These are phyloP conservation scores for Potentilla sterilis DNA, from an alignment of 306 rosid species.

Conservation along the genomic window DNA sequence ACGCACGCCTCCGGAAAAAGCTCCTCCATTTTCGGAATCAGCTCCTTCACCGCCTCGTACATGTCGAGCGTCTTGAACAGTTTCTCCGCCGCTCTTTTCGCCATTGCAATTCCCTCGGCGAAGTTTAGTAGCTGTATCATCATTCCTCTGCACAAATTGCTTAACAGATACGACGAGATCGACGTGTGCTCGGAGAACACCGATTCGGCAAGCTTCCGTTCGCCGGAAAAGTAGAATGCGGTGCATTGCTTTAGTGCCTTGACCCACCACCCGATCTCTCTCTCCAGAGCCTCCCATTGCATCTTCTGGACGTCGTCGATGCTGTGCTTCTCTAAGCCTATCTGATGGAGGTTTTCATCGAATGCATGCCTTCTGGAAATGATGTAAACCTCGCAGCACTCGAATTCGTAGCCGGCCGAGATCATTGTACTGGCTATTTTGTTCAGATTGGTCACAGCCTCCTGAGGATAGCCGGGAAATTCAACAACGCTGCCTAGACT, in stretches of 20 bases:
- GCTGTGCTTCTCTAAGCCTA: constrained; percentile 38
- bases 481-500: not conserved
- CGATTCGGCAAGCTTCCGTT: constrained; percentile 38
- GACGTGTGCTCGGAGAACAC: constrained; percentile 38
- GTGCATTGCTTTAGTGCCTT: constrained; percentile 50
- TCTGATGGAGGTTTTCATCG: constrained; percentile 28
- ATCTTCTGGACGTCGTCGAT: constrained; percentile 62
- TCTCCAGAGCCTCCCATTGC: constrained; percentile 64
- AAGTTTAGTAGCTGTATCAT: constrained; percentile 52
- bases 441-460: constrained; percentile 37
- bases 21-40: constrained; percentile 25
- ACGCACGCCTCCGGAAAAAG: constrained; percentile 24
- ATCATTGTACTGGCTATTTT: constrained; percentile 59
- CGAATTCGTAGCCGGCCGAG: constrained; percentile 46
- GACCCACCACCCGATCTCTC: constrained; percentile 59
- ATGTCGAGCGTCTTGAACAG: constrained; percentile 73
- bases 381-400: constrained; percentile 49
- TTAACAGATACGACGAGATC: constrained; percentile 33
- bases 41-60: constrained; percentile 60
- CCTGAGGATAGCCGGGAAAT: constrained; percentile 47
- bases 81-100: constrained; percentile 59
- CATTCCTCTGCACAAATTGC: constrained; percentile 36
- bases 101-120: constrained; percentile 51
- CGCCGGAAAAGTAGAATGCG: constrained; percentile 40
- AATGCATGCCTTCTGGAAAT: constrained; percentile 46